A percentile compares a stretch with the other conserved stretches of the same genome.
Conservation (phyloP, 2,329 filamentous ascomycete species). For the Stachybotrys echinatus region DNA sequence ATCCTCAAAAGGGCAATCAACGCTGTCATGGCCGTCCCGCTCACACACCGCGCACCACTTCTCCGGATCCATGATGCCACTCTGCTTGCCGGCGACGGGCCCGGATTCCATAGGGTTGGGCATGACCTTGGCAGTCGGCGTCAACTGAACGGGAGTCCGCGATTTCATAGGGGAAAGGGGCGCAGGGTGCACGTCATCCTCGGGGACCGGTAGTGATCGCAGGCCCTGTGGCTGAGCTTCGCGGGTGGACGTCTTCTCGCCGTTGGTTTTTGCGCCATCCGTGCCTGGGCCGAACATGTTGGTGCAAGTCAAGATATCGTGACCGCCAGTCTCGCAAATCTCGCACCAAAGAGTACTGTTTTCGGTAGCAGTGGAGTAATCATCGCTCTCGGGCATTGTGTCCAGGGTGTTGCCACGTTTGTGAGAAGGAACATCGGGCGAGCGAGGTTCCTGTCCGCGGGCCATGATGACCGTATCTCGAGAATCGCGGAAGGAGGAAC, state of each 20-base stretch:
- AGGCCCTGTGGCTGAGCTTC: constrained; percentile 29
- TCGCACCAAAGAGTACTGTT: constrained; percentile 82
- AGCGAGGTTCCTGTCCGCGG: constrained; percentile 40
- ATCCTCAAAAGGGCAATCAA: constrained; percentile 90
- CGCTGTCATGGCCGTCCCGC: constrained; percentile 91
- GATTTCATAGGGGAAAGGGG: constrained; percentile 48
- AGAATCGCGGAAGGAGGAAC: constrained; percentile 59
- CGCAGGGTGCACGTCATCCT: constrained; percentile 45
- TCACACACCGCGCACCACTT: constrained; percentile 99
- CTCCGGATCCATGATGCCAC: constrained; percentile 69
- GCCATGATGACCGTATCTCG: constrained; percentile 59
- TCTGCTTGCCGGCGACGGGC: constrained; percentile 72
- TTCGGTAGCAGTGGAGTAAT: constrained; percentile 65
- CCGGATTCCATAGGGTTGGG: constrained; percentile 61
- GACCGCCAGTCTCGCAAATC: constrained; percentile 86
- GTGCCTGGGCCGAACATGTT: constrained; percentile 70
- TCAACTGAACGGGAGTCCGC: constrained; percentile 32
- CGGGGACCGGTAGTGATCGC: constrained; percentile 18
- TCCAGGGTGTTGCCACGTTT: constrained; percentile 54
- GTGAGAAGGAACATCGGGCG: constrained; percentile 34
- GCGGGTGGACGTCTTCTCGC: constrained; percentile 24
- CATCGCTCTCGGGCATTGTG: constrained; percentile 66
- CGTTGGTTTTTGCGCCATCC: constrained; percentile 28
- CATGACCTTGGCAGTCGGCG: constrained; percentile 40
- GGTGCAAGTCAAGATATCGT: constrained; percentile 91